Percentiles rank a stretch among this genome's conserved stretches.
Evolutionary conservation across 352 stramenopile species (phyloP).

Genomic region (Globisporangium lucens): DNA sequence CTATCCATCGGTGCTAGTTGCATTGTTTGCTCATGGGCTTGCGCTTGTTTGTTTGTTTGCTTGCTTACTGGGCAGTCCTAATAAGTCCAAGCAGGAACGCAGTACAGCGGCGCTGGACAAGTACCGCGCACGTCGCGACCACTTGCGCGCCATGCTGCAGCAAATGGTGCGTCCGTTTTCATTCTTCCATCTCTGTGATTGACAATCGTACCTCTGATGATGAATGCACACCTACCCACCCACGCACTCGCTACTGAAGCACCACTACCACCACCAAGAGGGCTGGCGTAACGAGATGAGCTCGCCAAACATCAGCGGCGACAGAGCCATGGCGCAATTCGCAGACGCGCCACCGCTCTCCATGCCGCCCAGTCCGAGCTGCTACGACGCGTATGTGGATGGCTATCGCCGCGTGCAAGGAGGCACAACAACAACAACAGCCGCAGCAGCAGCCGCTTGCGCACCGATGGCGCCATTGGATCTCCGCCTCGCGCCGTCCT

Average conservation of each 20-base stretch:
- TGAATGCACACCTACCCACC: neutral
- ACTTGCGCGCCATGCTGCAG: constrained; percentile 23
- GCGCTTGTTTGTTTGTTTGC: neutral
- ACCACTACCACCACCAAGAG: neutral
- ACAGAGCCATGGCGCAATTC: neutral
- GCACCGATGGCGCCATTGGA: neutral
- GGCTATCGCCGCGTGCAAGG: constrained; percentile 24
- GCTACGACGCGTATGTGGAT: constrained; percentile 33
- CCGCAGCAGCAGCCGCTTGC: neutral
- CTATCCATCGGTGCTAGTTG: neutral
- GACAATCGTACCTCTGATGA: neutral
- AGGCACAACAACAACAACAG: neutral
- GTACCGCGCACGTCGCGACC: constrained; percentile 34
- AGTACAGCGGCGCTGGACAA: constrained; percentile 14
- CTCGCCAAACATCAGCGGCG: neutral
- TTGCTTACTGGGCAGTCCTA: neutral
- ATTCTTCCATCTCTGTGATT: neutral
- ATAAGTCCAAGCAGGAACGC: neutral
- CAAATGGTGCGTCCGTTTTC: constrained; percentile 1
- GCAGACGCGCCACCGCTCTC: neutral
- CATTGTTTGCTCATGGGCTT: neutral
- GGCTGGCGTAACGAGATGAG: neutral
- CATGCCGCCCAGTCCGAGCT: constrained; percentile 26
- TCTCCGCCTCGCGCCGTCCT: constrained; percentile 6
- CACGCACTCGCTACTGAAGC: neutral